These are phyloP conservation scores for Termitomyces sp. DNA, from an alignment of 768 basidiomycete genomes.

Conservation along the genomic window DNA sequence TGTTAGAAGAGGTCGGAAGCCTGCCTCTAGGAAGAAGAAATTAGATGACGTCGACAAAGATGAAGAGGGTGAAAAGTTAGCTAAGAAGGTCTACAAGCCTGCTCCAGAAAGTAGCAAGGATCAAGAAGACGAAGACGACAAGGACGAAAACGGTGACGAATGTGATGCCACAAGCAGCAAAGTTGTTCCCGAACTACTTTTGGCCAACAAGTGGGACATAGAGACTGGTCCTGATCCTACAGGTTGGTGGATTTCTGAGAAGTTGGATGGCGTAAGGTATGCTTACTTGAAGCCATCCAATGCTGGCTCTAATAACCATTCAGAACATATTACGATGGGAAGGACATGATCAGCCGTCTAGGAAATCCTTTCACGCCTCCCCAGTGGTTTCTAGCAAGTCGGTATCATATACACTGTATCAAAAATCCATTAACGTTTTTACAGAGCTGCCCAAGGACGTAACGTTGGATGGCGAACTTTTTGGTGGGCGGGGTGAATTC, in stretches of 20 bases:
- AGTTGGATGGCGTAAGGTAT: constrained; percentile 59
- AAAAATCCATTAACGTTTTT: neutral
- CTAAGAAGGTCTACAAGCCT: constrained; percentile 5
- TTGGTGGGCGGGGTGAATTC: constrained; percentile 52
- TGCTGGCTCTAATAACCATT: neutral
- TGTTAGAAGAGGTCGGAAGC: constrained; percentile 21
- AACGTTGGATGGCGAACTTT: constrained; percentile 58
- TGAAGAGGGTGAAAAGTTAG: constrained; percentile 11
- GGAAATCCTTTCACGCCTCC: constrained; percentile 57
- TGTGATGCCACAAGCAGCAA: constrained; percentile 18
- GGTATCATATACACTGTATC: constrained; percentile 12
- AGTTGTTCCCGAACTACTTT: constrained; percentile 38
- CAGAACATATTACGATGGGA: constrained; percentile 53
- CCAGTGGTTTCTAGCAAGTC: constrained; percentile 53
- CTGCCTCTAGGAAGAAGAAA: constrained; percentile 16
- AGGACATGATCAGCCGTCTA: constrained; percentile 46
- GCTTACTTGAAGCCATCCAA: constrained; percentile 9
- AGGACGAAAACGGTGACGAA: constrained; percentile 11
- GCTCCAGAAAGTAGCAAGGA: constrained; percentile 18
- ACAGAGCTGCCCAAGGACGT: constrained; percentile 49
- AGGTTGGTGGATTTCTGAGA: constrained; percentile 61
- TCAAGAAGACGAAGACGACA: constrained; percentile 24
- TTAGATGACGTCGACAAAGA: constrained; percentile 12
- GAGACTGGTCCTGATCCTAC: constrained; percentile 48
- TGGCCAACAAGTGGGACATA: constrained; percentile 55